Percentiles rank a stretch among this genome's conserved stretches.
phyloP scores from a whole-genome alignment of 306 rosid species.

The Cucumis hystrix region DNA sequence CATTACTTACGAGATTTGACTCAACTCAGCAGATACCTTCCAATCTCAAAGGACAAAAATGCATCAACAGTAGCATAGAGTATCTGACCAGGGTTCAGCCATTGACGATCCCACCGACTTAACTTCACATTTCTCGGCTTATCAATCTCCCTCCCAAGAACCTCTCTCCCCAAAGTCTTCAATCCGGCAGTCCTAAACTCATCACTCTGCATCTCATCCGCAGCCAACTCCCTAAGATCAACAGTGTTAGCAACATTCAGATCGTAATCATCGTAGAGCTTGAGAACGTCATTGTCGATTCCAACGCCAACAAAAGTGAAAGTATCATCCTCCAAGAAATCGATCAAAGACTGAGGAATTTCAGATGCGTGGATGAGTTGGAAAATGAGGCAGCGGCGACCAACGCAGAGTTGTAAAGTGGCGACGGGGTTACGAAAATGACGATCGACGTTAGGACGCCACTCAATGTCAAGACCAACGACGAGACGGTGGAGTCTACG shows the following conservation, averaged over 20 bases:
- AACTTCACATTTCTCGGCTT: slow-evolving; percentile 28
- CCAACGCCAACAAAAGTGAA: slow-evolving; percentile 29
- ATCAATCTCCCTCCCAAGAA: slow-evolving; percentile 17
- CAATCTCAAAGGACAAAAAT: slow-evolving; percentile 29
- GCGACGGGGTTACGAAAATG: slow-evolving; percentile 12
- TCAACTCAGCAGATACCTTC: background rate
- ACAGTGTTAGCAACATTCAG: slow-evolving; percentile 12
- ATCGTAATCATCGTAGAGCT: slow-evolving; percentile 15
- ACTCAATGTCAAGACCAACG: slow-evolving; percentile 32
- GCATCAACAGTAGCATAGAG: slow-evolving; percentile 39
- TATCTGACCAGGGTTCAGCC: slow-evolving; percentile 21
- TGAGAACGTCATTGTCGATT: slow-evolving; percentile 12
- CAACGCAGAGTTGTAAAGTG: slow-evolving; percentile 32
- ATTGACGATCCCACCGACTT: slow-evolving; percentile 32
- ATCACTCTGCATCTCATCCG: background rate
- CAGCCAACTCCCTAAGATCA: slow-evolving; percentile 17
- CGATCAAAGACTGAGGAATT: slow-evolving; percentile 11
- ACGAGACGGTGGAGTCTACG: slow-evolving; percentile 7
- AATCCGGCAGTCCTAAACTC: slow-evolving; percentile 22
- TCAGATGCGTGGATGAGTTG: slow-evolving; percentile 14
- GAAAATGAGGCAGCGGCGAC: slow-evolving; percentile 21
- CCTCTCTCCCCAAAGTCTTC: slow-evolving; percentile 16
- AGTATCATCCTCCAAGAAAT: too few relatives aligned
- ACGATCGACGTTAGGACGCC: slow-evolving; percentile 21
- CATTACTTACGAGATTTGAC: too few relatives aligned